phyloP scores from a whole-genome alignment of 202 grass and related monocot genomes.

The Eragrostis tef region DNA sequence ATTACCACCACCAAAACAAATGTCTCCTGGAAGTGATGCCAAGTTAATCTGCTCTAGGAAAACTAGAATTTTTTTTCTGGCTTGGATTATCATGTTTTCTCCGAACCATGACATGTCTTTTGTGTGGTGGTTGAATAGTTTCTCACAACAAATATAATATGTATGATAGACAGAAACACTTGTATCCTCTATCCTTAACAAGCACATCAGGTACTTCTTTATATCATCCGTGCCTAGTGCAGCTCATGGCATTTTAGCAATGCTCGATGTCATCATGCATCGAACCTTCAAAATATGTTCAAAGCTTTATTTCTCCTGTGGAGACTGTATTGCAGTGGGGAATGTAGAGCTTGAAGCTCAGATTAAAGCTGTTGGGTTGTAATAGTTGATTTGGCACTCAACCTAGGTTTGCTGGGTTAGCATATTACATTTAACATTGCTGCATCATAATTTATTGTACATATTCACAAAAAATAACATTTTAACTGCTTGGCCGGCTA shows the following conservation, averaged over 20 bases:
- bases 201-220: not conserved
- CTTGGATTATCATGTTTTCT: not conserved
- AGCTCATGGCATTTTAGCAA: not conserved
- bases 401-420: not conserved
- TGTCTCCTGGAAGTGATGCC: not conserved
- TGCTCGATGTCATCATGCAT: too few relatives aligned
- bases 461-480: not conserved
- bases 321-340: not conserved
- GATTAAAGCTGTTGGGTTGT: not conserved
- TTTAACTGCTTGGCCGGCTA: not conserved
- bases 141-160: not conserved
- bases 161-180: not conserved
- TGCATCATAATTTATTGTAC: conserved; percentile 5
- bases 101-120: not conserved
- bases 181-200: not conserved
- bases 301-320: not conserved
- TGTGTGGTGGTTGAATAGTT: not conserved
- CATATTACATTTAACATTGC: not conserved
- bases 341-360: not conserved
- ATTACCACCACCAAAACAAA: not conserved
- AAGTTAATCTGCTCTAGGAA: not conserved
- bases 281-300: too few relatives aligned
- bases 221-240: not conserved
- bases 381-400: not conserved
- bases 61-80: not conserved